These are phyloP conservation scores for Phellinidium pouzarii DNA, from an alignment of 1,284 basidiomycete genomes.

Conservation along the genomic window DNA sequence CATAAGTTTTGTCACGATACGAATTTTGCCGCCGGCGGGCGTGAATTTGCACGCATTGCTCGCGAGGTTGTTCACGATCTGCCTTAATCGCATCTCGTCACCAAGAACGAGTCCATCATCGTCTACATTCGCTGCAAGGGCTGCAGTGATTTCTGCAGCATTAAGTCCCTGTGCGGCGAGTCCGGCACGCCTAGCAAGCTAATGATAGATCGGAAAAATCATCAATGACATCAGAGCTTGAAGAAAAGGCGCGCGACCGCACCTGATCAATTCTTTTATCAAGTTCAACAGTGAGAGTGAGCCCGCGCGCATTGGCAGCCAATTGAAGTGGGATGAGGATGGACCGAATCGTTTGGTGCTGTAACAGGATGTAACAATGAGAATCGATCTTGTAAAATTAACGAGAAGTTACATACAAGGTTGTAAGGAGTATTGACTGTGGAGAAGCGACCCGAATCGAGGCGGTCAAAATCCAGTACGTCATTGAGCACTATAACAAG, in stretches of 20 bases:
- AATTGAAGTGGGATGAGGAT: constrained; percentile 72
- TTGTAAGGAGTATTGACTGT: constrained; percentile 39
- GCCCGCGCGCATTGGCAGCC: constrained; percentile 64
- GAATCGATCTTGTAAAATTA: neutral
- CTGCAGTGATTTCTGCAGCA: constrained; percentile 29
- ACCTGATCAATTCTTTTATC: constrained; percentile 69
- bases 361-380: constrained; percentile 45
- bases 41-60: constrained; percentile 82
- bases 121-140: constrained; percentile 36
- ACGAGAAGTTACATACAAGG: constrained; percentile 11
- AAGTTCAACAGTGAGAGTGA: constrained; percentile 63
- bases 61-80: constrained; percentile 73
- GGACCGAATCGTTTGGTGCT: constrained; percentile 78
- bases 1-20: constrained; percentile 54
- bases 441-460: constrained; percentile 78
- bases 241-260: constrained; percentile 26
- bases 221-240: neutral
- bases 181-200: constrained; percentile 47
- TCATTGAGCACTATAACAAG: constrained; percentile 44
- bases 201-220: constrained; percentile 26
- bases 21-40: constrained; percentile 61
- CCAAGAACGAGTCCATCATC: constrained; percentile 66
- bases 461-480: constrained; percentile 46
- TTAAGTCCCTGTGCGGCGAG: constrained; percentile 43
- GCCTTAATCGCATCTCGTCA: constrained; percentile 74